Evolutionary conservation across 768 basidiomycete species (phyloP).

Genomic region (Paxillus ammoniavirescens): DNA sequence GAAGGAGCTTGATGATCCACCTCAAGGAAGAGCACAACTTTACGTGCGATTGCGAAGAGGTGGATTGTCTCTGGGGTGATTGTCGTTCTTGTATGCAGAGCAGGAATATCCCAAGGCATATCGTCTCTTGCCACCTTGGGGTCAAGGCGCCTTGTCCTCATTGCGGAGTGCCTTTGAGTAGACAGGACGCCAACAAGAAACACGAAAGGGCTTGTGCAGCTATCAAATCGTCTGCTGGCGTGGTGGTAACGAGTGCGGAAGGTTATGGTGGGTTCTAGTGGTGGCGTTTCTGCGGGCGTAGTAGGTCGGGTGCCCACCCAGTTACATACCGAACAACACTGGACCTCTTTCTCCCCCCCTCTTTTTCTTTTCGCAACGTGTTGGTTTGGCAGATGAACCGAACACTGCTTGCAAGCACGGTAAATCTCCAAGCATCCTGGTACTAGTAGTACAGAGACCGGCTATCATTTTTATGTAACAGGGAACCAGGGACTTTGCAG

Average conservation of each 20-base stretch:
- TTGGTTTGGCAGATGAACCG: too few relatives aligned
- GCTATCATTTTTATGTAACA: too few relatives aligned
- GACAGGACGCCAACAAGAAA: constrained; percentile 25
- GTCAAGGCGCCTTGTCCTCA: constrained; percentile 16
- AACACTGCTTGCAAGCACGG: too few relatives aligned
- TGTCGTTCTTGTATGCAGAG: constrained; percentile 20
- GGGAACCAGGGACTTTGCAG: neutral
- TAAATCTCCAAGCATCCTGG: neutral
- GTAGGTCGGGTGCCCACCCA: too few relatives aligned
- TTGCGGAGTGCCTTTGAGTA: constrained; percentile 18
- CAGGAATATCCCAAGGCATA: constrained; percentile 25
- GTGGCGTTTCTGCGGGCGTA: constrained; percentile 13
- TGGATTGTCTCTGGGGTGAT: constrained; percentile 16
- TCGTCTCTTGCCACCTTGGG: constrained; percentile 23
- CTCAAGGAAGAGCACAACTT: constrained; percentile 21
- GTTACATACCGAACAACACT: too few relatives aligned
- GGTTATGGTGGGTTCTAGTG: neutral
- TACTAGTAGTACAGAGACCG: too few relatives aligned
- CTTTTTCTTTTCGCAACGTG: neutral
- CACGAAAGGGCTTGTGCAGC: constrained; percentile 7
- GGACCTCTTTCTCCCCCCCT: neutral
- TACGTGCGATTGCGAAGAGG: constrained; percentile 10
- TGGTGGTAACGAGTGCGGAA: neutral
- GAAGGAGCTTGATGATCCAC: constrained; percentile 18
- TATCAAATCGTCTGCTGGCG: neutral